phyloP scores from a whole-genome alignment of 192 early-diverging fungal species.

The Coemansia sp. region DNA sequence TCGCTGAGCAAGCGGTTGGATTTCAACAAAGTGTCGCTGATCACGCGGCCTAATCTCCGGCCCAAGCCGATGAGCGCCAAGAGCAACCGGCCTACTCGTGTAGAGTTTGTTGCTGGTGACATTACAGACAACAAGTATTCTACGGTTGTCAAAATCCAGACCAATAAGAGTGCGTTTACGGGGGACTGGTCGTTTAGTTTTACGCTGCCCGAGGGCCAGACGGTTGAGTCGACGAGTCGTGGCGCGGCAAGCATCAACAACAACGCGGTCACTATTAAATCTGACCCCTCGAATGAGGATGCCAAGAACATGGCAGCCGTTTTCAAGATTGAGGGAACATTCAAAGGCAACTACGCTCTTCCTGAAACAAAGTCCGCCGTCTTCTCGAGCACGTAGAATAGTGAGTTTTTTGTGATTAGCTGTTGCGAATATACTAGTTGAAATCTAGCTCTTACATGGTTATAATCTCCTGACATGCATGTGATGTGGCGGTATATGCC shows the following conservation, averaged over 20 bases:
- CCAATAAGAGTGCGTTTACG: conserved; percentile 37
- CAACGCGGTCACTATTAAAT: conserved; percentile 38
- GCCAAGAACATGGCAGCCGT: conserved; percentile 45
- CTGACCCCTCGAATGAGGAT: conserved; percentile 24
- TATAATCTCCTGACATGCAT: too few relatives aligned
- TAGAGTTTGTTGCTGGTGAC: conserved; percentile 44
- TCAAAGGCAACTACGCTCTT: conserved; percentile 29
- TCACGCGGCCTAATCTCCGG: conserved; percentile 28
- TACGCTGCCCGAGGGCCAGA: conserved; percentile 38
- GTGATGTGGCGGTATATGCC: too few relatives aligned
- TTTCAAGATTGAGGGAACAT: conserved; percentile 43
- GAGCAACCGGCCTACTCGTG: conserved; percentile 42
- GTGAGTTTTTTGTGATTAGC: background rate
- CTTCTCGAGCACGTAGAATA: conserved; percentile 19
- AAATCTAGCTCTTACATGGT: conserved; percentile 5
- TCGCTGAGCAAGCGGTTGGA: conserved; percentile 37
- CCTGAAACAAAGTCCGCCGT: conserved; percentile 31
- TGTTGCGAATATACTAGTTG: background rate
- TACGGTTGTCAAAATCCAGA: conserved; percentile 48
- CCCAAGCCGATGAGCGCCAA: conserved; percentile 39
- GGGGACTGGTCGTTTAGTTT: conserved; percentile 52
- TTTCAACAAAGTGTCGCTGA: conserved; percentile 21
- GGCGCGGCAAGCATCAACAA: conserved; percentile 24
- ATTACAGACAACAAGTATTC: conserved; percentile 35
- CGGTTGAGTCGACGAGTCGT: conserved; percentile 39